These are phyloP conservation scores for Wallacemonas sp. DNA, from an alignment of 208 protist species.

Conservation along the genomic window DNA sequence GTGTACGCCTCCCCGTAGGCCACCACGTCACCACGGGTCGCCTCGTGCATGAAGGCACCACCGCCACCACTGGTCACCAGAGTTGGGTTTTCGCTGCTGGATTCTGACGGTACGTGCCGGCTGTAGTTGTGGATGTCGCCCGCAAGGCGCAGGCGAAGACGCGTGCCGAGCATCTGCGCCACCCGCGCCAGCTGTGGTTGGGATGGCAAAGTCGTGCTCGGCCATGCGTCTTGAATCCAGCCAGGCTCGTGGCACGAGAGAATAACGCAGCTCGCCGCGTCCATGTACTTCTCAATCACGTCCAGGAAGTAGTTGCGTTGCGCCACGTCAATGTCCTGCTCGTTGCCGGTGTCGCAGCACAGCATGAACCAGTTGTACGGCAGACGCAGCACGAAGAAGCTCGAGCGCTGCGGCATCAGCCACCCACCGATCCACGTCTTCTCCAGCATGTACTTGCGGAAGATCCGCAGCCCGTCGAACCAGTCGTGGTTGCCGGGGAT, in stretches of 20 bases:
- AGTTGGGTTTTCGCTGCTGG: conserved; percentile 12
- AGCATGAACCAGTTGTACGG: conserved; percentile 87
- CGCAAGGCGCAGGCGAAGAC: conserved; percentile 25
- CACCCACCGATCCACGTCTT: conserved; percentile 78
- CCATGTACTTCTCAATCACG: conserved; percentile 53
- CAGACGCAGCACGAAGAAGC: conserved; percentile 77
- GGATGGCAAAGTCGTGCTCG: background rate
- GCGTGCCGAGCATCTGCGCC: conserved; percentile 24
- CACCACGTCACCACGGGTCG: conserved; percentile 12
- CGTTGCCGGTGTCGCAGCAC: conserved; percentile 73
- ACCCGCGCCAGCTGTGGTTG: conserved; percentile 22
- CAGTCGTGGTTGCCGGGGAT: conserved; percentile 91
- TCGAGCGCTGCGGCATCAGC: conserved; percentile 84
- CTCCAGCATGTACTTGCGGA: conserved; percentile 73
- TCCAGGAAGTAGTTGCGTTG: conserved; percentile 87
- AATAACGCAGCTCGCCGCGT: conserved; percentile 27
- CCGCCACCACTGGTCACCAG: conserved; percentile 40
- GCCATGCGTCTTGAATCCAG: conserved; percentile 40
- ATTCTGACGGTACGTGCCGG: conserved; percentile 20
- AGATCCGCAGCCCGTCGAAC: conserved; percentile 84
- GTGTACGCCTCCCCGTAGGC: conserved; percentile 20
- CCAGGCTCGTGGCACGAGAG: conserved; percentile 30
- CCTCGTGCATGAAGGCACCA: conserved; percentile 41
- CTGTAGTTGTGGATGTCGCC: conserved; percentile 59
- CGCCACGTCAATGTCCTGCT: conserved; percentile 69